Base-by-base conservation (phyloP, 2,329 filamentous ascomycete genomes). In the Cryphonectria nitschkei region DNA sequence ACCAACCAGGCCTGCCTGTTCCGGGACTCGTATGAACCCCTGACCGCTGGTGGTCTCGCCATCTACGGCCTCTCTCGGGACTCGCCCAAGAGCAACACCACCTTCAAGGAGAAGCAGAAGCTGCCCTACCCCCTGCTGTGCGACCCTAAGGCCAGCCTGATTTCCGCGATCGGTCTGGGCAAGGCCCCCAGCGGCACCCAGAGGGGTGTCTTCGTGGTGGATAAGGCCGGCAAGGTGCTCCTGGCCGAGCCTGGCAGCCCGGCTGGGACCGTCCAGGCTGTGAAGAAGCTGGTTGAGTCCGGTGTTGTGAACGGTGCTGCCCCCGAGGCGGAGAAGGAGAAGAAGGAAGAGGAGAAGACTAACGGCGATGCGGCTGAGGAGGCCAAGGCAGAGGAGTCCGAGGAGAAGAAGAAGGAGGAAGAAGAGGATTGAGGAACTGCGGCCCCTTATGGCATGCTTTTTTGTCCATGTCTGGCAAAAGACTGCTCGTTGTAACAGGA, bases 1-100 rank as follows among this genome's bases (percentile, higher is more conserved):
- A 98, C 94, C 70, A 96, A 87, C 71, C 96, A 99, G 86, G 96
- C 88, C 73, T 98, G 95, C 83, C 86, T 95, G 75, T 98, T 99
- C 87, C 92, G 96, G 78, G 95, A 98, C 85, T 87, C 89, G 34
- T 93, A 97, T 83, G 84, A 86, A 63, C 84, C 90, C 66, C 87
- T 98, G 68, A 95, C 92, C 14, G 87, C 89, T 39, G 92, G 89
- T 69, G 95, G 95, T 11, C 89, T 97, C 72, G 87, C 90, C 78
- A 94, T 99, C 82, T 98, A 93, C 80, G 96, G 96, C 69, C 90
- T 99, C 66, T 97, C 93, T 73, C 89, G 89, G 76, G 96, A 98
- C 84, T 92, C 90, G 64, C 90, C 94, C 77, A 97, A 96, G 83
- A 90, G 94, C 77, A 99, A 99, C 84, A 95, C 93, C 34, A 93